phyloP scores from a whole-genome alignment of 1,284 basidiomycete genomes.

The Puccinia triticina region DNA sequence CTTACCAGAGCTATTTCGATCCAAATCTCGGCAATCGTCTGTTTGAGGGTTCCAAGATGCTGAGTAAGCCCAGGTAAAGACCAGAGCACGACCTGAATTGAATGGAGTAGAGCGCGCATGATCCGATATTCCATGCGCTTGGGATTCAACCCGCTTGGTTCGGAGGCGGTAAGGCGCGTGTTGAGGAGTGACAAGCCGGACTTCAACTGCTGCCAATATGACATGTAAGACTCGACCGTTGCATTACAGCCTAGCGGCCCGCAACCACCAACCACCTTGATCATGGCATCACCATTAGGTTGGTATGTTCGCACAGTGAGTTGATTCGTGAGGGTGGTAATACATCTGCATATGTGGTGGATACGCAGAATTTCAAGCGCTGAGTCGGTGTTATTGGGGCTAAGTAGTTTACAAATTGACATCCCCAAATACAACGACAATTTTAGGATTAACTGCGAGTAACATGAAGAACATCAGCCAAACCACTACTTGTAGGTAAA shows the following conservation, averaged over 20 bases:
- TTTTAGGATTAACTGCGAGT: constrained; percentile 41
- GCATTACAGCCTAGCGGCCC: constrained; percentile 47
- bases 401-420: constrained; percentile 50
- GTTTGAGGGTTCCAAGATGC: constrained; percentile 44
- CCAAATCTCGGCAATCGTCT: constrained; percentile 46
- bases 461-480: neutral
- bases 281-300: constrained; percentile 30
- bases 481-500: neutral
- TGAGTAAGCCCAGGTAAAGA: constrained; percentile 44
- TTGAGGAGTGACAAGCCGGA: constrained; percentile 35
- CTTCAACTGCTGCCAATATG: constrained; percentile 51
- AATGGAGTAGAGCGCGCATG: constrained; percentile 46
- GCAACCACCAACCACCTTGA: constrained; percentile 40
- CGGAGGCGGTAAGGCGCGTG: constrained; percentile 13
- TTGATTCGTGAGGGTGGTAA: constrained; percentile 41
- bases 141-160: neutral
- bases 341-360: constrained; percentile 50
- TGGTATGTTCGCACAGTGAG: constrained; percentile 43
- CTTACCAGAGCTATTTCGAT: constrained; percentile 47
- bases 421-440: constrained; percentile 50
- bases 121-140: constrained; percentile 30
- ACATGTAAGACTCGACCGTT: constrained; percentile 49
- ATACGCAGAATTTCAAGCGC: constrained; percentile 48
- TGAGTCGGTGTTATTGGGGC: constrained; percentile 34
- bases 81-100: constrained; percentile 45